phyloP scores from a whole-genome alignment of 768 basidiomycete genomes.

The Trametes villosa region DNA sequence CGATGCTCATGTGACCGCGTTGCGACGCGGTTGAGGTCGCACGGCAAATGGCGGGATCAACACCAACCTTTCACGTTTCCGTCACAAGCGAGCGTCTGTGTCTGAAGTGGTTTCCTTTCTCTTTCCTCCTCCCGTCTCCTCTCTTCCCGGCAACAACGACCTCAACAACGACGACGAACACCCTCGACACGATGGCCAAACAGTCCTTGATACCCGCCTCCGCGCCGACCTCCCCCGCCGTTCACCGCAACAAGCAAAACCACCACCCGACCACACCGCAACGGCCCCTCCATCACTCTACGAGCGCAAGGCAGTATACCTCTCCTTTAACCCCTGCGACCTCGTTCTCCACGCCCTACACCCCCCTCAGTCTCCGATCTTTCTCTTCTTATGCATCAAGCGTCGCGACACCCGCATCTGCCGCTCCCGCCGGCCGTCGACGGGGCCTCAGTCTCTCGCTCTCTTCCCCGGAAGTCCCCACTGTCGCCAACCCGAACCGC shows the following conservation, averaged over 20 bases:
- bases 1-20: slow-evolving; percentile 17
- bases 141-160: slow-evolving; percentile 28
- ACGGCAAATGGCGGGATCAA: slow-evolving; percentile 25
- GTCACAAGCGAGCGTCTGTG: slow-evolving; percentile 11
- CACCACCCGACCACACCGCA: slow-evolving; percentile 66
- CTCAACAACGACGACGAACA: slow-evolving; percentile 29
- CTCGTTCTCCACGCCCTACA: slow-evolving; percentile 59
- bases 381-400: slow-evolving; percentile 54
- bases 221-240: slow-evolving; percentile 49
- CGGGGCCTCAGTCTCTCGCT: slow-evolving; percentile 47
- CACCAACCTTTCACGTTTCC: slow-evolving; percentile 23
- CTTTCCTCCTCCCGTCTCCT: slow-evolving; percentile 15
- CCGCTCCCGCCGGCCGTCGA: slow-evolving; percentile 33
- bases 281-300: slow-evolving; percentile 44
- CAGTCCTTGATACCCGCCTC: slow-evolving; percentile 41
- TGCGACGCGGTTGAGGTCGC: slow-evolving; percentile 23
- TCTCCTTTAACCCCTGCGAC: slow-evolving; percentile 67
- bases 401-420: slow-evolving; percentile 63
- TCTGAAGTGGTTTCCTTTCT: slow-evolving; percentile 1
- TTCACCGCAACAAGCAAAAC: slow-evolving; percentile 40
- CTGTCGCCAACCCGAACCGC: slow-evolving; percentile 41
- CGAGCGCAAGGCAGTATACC: slow-evolving; percentile 44
- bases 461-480: slow-evolving; percentile 47
- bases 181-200: slow-evolving; percentile 31
- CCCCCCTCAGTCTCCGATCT: slow-evolving; percentile 71